Base-by-base conservation (phyloP, 352 stramenopile genomes). In the Pythium myriotylum region DNA sequence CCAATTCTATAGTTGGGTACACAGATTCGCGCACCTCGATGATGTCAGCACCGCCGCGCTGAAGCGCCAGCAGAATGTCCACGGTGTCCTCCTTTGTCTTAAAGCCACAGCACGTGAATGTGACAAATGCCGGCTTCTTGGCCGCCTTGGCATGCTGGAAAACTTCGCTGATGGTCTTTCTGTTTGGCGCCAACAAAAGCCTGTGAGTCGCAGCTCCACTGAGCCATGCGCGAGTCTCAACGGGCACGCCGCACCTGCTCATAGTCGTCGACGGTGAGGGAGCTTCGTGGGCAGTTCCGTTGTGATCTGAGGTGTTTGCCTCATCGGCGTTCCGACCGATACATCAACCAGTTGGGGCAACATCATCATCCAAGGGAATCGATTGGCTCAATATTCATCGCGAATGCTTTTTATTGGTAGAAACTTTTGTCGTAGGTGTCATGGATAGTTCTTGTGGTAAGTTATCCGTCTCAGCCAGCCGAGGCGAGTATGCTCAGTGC, bases 91-190 rank as follows among this genome's bases (percentile, higher is more conserved):
- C 83, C 72, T 87, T 92, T 40, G 66, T 90, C 65, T 97, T 97
- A 80, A 94, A 99, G 46, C 93, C 97, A 58, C 96, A 98, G 29
- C 94, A 97, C 16, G 98, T 93, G 77, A 99, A 99, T 19, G 95
- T 92, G 59, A 99, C 89, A 82, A 99, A 99, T 6, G 95, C 95
- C 17, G 97, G 91, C 59, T 69, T 77, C 33, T 83, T 77, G 40
- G 72, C 72, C n/a, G 77, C 75, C 79, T 92, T 93, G 65, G 79
- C 59, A 33, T 85, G 67, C 10, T 73, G 78, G 51, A 94, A 82
- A 51, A 86, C 73, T 40, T 94, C 68, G 29, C 66, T 59, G 54
- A 94, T 88, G 13, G 73, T 88, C 58, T 84, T 77, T 91, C 69
- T 43, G 37, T 23, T 16, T n/a, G 24, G 10, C 24, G 17, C 13